A percentile compares a stretch with the other conserved stretches of the same genome.
phyloP scores from a whole-genome alignment of 2,329 filamentous ascomycete species.

The Beauveria sp. region DNA sequence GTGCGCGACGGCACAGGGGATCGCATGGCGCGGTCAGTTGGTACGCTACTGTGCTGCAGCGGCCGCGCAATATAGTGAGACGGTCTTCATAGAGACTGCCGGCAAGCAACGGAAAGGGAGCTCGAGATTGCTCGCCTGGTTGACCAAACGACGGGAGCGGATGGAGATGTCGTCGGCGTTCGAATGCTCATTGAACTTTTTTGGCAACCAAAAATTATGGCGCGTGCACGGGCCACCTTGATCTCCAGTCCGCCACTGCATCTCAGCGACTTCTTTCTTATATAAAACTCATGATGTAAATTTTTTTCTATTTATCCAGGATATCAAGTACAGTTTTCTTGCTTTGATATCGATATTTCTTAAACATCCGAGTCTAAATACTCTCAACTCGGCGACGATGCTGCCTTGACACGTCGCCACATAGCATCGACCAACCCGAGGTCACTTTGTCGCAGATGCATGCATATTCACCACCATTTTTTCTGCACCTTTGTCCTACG shows the following conservation, averaged over 20 bases:
- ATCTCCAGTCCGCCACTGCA: background rate
- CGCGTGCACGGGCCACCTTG: slow-evolving; percentile 2
- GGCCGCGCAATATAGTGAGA: background rate
- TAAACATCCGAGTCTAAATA: no score
- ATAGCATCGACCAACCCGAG: background rate
- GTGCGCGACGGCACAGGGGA: slow-evolving; percentile 43
- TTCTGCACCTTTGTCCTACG: background rate
- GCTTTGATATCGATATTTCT: no score
- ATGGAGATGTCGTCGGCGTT: slow-evolving; percentile 4
- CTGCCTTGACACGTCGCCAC: background rate
- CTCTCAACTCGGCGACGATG: background rate
- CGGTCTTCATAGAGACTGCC: background rate
- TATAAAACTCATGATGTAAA: background rate
- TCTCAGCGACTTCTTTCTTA: no score
- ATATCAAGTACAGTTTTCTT: no score
- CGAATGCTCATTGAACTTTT: background rate
- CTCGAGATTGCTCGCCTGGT: background rate
- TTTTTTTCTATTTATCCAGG: no score
- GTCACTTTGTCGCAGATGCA: background rate
- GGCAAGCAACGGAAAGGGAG: background rate
- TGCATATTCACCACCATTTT: background rate
- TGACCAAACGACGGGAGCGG: background rate
- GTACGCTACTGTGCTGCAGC: background rate
- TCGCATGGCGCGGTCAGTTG: slow-evolving; percentile 24
- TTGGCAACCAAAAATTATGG: background rate